phyloP scores from a whole-genome alignment of 345 rosid genomes.

The Draba incana region DNA sequence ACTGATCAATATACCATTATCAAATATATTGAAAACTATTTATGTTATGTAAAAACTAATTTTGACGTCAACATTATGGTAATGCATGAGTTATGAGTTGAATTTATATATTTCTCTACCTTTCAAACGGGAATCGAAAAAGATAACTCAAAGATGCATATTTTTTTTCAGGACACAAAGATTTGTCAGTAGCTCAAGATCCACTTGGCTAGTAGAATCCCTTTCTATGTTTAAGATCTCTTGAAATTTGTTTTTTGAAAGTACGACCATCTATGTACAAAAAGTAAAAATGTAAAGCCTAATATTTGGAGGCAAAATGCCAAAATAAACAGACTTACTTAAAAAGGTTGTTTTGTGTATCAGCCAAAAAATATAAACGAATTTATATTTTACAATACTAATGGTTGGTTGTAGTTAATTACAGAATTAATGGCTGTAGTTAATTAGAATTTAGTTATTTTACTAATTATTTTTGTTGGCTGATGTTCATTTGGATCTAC shows the following conservation, averaged over 20 bases:
- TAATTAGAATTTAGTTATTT: not conserved
- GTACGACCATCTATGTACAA: not conserved
- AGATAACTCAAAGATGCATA: too few relatives aligned
- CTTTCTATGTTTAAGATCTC: not conserved
- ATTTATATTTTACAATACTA: not conserved
- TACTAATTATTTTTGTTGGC: slow-evolving; percentile 22
- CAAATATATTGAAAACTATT: not conserved
- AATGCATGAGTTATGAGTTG: not conserved
- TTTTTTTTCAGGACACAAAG: too few relatives aligned
- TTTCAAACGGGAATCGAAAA: too few relatives aligned
- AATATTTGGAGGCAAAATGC: not conserved
- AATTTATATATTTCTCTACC: too few relatives aligned
- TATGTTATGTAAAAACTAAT: not conserved
- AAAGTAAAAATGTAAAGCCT: not conserved
- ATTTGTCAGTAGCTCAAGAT: too few relatives aligned
- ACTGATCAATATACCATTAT: not conserved
- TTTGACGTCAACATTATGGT: not conserved
- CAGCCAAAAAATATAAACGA: slow-evolving; percentile 16
- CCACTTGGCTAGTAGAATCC: not conserved
- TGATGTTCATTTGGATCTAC: slow-evolving; percentile 42
- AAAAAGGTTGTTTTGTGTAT: slow-evolving; percentile 10
- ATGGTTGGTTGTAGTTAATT: too few relatives aligned
- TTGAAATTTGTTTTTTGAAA: not conserved
- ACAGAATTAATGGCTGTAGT: slow-evolving; percentile 15
- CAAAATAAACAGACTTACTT: not conserved